phyloP scores from a whole-genome alignment of 73 alveolate genomes.

The Paramecium primaurelia region DNA sequence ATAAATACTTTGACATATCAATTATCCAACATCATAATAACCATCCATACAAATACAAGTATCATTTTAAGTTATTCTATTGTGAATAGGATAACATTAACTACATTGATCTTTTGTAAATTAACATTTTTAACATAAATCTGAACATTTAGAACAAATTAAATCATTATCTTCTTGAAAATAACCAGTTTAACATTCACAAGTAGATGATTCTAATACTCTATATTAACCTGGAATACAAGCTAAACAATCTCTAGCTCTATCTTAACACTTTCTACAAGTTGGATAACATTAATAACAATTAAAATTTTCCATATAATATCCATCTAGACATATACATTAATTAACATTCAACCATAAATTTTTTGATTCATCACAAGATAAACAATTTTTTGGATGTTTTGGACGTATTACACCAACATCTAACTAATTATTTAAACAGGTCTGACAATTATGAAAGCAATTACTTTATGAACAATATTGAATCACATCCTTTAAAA shows the following conservation, averaged over 20 bases:
- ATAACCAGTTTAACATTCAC: conserved; percentile 6
- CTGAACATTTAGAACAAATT: conserved; percentile 2
- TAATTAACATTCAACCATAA: conserved; percentile 8
- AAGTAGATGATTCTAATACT: neutral
- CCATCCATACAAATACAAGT: conserved; percentile 23
- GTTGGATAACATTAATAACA: neutral
- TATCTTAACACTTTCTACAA: neutral
- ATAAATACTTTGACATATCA: neutral
- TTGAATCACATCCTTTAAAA: neutral
- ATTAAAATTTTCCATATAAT: neutral
- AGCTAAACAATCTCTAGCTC: neutral
- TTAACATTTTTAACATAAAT: neutral
- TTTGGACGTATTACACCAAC: neutral
- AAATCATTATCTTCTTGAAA: neutral
- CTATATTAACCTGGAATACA: neutral
- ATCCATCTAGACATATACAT: conserved; percentile 20
- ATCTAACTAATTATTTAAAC: neutral
- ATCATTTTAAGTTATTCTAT: neutral
- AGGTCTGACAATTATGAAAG: neutral
- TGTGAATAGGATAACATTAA: neutral
- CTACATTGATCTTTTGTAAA: neutral
- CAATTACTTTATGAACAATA: neutral
- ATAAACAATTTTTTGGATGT: neutral
- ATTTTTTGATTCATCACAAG: neutral
- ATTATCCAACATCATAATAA: neutral